phyloP scores from a whole-genome alignment of 495 filamentous ascomycete species.

The Penicillium canescens region DNA sequence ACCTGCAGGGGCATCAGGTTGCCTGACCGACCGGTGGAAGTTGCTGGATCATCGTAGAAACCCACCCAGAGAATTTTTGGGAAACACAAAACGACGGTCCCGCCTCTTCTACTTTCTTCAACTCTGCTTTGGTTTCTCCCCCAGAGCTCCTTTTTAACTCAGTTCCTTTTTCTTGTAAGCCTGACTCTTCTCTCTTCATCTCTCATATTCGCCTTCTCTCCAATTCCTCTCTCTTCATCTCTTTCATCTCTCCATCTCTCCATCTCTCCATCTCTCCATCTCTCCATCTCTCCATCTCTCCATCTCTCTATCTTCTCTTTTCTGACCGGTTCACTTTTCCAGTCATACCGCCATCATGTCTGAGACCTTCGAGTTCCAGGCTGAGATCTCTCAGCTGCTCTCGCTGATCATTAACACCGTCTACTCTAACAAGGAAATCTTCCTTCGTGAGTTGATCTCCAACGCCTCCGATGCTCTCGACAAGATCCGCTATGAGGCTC shows the following conservation, averaged over 20 bases:
- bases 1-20: constrained; percentile 12
- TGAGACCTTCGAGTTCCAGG: constrained; percentile 99
- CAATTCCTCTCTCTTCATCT: constrained; percentile 6
- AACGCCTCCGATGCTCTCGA: constrained; percentile 98
- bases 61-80: constrained; percentile 36
- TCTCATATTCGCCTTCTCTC: constrained; percentile 2
- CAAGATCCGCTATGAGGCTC: constrained; percentile 98
- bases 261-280: constrained; percentile 2
- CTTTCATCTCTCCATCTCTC: constrained; percentile 5
- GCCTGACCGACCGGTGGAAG: constrained; percentile 40
- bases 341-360: constrained; percentile 64
- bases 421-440: constrained; percentile 99
- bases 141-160: constrained; percentile 14
- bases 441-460: constrained; percentile 95
- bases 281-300: constrained; percentile 6
- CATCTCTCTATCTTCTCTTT: neutral
- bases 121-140: constrained; percentile 25
- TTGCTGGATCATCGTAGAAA: constrained; percentile 50
- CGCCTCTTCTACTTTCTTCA: constrained; percentile 13
- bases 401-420: constrained; percentile 99
- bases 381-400: constrained; percentile 99
- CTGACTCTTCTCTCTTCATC: neutral
- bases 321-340: constrained; percentile 5
- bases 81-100: constrained; percentile 34
- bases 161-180: constrained; percentile 17